Evolutionary conservation across 768 basidiomycete species (phyloP), one percentile per base, ranked within the genome.

Genomic region (Psilocybe subaeruginosa): DNA sequence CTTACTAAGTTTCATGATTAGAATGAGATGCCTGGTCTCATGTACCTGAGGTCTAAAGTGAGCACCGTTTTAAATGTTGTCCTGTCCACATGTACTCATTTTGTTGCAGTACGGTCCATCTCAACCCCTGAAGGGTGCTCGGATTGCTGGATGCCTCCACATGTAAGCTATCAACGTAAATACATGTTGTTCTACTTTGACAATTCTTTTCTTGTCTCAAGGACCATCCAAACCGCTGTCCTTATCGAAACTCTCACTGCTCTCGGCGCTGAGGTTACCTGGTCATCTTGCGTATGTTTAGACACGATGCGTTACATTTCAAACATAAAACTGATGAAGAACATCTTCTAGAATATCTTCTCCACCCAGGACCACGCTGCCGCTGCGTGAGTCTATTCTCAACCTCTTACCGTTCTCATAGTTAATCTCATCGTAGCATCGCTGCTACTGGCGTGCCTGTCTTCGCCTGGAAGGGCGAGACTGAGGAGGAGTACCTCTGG

Each of bases 331-430:
- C 35, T 37, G 37, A 31, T 70, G 43, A 54, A 14, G 23, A 46
- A 4, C 29, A 8, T 27, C 41, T 17, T 60, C 14, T 39, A 95
- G 93, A 97, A 99, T 82, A 99, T 99, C 76, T 99, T 97, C 82
- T 99, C 97, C 53, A 99, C 97, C 54, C 97, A 99, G 79, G 97
- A 99, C 76, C 97, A 99, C 79, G 97, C 97, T 56, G 97, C 97
- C 55, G 92, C 97, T 66, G 97, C 93, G 91, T 93, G 75, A 72
- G 90, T 84, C 14, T 30, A 16, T 11, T n/a, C 17, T 17, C 3
- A 46, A 8, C 60, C 47, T 43, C 50, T 43, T 39, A 11, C 9
- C 58, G 43, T 57, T 61, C 31, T 11, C 19, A 29, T 48, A 9
- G 14, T 58, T 50, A 33, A 51, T 19, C 27, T 47, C 29, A 39